A percentile compares a stretch with the other conserved stretches of the same genome.
These are phyloP conservation scores for Garcia nutans DNA, from an alignment of 345 rosid genomes.

Conservation along the genomic window DNA sequence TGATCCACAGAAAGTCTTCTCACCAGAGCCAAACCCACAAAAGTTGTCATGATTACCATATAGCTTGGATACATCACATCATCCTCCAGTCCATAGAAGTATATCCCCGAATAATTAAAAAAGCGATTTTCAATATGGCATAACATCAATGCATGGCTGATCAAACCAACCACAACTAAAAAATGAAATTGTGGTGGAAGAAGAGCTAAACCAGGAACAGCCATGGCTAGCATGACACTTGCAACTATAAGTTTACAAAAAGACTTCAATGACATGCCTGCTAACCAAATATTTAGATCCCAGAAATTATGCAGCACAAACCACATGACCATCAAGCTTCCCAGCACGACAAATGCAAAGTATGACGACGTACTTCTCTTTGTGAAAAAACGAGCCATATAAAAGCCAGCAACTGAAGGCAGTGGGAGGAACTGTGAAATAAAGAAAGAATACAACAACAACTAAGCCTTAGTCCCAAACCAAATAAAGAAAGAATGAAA, in stretches of 20 bases:
- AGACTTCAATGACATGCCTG: constrained; percentile 91
- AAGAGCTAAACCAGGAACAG: constrained; percentile 91
- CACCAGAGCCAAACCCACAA: constrained; percentile 78
- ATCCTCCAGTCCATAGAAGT: constrained; percentile 87
- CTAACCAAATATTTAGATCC: constrained; percentile 98
- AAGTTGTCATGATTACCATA: constrained; percentile 87
- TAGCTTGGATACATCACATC: constrained; percentile 99
- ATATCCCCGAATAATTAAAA: constrained; percentile 82
- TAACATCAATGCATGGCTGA: constrained; percentile 70
- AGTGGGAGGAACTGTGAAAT: constrained; percentile 78
- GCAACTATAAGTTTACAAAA: constrained; percentile 90
- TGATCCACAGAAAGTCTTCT: constrained; percentile 74
- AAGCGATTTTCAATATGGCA: constrained; percentile 86
- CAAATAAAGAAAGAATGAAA: constrained; percentile 24
- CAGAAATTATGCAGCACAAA: constrained; percentile 92
- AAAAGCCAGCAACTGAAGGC: constrained; percentile 90
- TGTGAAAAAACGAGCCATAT: constrained; percentile 85
- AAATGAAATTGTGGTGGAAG: constrained; percentile 76
- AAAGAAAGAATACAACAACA: constrained; percentile 18
- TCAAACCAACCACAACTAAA: constrained; percentile 76
- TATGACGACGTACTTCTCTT: constrained; percentile 87
- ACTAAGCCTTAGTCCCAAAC: too few relatives aligned
- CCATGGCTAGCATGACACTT: constrained; percentile 76
- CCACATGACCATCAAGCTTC: constrained; percentile 93
- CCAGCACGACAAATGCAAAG: constrained; percentile 86